Percentiles rank a stretch among this genome's conserved stretches.
Evolutionary conservation across 2,329 filamentous ascomycete genomes (phyloP).

Genomic region (Pseudohalonectria lignicola): DNA sequence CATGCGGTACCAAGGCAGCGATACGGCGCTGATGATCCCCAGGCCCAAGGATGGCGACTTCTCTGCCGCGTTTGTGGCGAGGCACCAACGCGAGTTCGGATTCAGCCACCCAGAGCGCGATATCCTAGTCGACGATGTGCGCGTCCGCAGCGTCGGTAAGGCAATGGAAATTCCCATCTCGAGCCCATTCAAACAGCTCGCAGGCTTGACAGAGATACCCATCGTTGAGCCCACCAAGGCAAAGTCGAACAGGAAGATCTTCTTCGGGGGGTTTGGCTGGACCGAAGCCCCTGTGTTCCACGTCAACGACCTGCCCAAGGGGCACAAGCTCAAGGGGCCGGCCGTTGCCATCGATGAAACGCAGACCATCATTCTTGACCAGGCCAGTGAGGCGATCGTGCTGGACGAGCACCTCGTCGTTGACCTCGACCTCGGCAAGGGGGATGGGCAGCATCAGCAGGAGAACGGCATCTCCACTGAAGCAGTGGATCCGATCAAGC

Average conservation of each 20-base stretch:
- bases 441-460: too few relatives aligned
- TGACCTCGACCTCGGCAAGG: too few relatives aligned
- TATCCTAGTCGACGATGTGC: constrained; percentile 82
- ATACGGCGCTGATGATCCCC: constrained; percentile 83
- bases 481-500: constrained; percentile 67
- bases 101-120: constrained; percentile 78
- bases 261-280: constrained; percentile 74
- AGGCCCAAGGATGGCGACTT: constrained; percentile 64
- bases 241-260: too few relatives aligned
- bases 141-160: constrained; percentile 80
- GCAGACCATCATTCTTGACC: constrained; percentile 86
- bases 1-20: constrained; percentile 83
- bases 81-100: constrained; percentile 87
- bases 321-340: constrained; percentile 65
- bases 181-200: too few relatives aligned
- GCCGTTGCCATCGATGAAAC: constrained; percentile 80
- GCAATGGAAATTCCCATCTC: too few relatives aligned
- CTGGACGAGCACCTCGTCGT: constrained; percentile 84
- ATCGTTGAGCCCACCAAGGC: too few relatives aligned
- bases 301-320: constrained; percentile 60
- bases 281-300: constrained; percentile 66
- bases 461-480: too few relatives aligned
- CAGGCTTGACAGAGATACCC: too few relatives aligned
- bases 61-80: constrained; percentile 79
- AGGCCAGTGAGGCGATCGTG: constrained; percentile 65